phyloP scores from a whole-genome alignment of 306 rosid genomes.

The Fagus sylvatica region DNA sequence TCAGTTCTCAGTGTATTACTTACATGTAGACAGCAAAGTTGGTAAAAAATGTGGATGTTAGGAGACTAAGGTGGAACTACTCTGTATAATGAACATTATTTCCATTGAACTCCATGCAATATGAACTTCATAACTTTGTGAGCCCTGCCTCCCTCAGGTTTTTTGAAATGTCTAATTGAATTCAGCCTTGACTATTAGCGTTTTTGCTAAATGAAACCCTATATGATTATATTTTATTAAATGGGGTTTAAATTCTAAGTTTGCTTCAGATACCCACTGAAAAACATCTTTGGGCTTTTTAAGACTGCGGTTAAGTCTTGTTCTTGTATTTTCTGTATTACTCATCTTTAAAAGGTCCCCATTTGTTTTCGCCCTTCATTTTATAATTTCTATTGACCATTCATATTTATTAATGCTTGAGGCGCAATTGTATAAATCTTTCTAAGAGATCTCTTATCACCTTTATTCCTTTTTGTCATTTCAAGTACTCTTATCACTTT shows the following conservation, averaged over 20 bases:
- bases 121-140: background rate
- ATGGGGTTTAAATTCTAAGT: background rate
- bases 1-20: background rate
- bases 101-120: background rate
- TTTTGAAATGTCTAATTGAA: background rate
- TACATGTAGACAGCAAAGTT: background rate
- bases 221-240: background rate
- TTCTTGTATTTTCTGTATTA: background rate
- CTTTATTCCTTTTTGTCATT: conserved; percentile 6
- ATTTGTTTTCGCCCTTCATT: background rate
- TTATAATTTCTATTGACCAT: background rate
- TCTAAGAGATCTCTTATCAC: background rate
- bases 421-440: conserved; percentile 8
- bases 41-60: background rate
- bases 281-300: background rate
- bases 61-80: background rate
- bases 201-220: background rate
- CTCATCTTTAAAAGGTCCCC: background rate
- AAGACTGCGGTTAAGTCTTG: background rate
- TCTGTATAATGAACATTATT: background rate
- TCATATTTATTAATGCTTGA: conserved; percentile 9
- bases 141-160: background rate
- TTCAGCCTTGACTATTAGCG: background rate
- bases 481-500: conserved; percentile 43
- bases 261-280: background rate